Conservation (phyloP, 768 basidiomycete species). For the Amanita subjunquillea region DNA sequence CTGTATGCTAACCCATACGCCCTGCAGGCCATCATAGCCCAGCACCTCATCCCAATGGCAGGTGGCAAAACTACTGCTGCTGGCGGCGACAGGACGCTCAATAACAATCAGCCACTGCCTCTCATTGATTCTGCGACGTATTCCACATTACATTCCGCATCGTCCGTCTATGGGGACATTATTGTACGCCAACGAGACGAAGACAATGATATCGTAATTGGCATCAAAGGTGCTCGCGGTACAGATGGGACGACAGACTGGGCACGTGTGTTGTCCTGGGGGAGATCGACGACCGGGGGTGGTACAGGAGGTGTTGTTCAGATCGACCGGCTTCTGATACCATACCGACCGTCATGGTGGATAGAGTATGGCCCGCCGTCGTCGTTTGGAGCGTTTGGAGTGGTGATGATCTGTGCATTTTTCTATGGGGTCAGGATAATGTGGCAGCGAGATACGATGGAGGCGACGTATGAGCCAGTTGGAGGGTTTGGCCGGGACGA, state of each 20-base stretch:
- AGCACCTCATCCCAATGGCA: constrained; percentile 60
- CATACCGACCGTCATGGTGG: constrained; percentile 86
- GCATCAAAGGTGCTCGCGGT: constrained; percentile 66
- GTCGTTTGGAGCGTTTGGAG: constrained; percentile 48
- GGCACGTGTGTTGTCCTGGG: constrained; percentile 62
- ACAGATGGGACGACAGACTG: constrained; percentile 53
- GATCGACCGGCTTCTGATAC: constrained; percentile 75
- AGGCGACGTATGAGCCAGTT: constrained; percentile 84
- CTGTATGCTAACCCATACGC: constrained; percentile 46
- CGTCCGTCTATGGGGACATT: constrained; percentile 69
- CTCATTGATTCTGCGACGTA: constrained; percentile 68
- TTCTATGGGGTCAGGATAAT: constrained; percentile 62
- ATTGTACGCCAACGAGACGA: constrained; percentile 53
- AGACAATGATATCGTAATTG: constrained; percentile 50
- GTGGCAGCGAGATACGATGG: constrained; percentile 68
- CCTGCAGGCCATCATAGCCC: constrained; percentile 54
- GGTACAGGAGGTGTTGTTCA: constrained; percentile 83
- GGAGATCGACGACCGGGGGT: constrained; percentile 60
- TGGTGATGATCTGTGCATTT: constrained; percentile 53
- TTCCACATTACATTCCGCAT: constrained; percentile 60
- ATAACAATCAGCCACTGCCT: constrained; percentile 64
- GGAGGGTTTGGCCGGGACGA: constrained; percentile 67
- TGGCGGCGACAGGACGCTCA: constrained; percentile 21
- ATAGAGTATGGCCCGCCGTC: constrained; percentile 61
- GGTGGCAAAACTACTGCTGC: constrained; percentile 11